These are phyloP conservation scores for Garcia nutans DNA, from an alignment of 345 rosid genomes.

Conservation along the genomic window DNA sequence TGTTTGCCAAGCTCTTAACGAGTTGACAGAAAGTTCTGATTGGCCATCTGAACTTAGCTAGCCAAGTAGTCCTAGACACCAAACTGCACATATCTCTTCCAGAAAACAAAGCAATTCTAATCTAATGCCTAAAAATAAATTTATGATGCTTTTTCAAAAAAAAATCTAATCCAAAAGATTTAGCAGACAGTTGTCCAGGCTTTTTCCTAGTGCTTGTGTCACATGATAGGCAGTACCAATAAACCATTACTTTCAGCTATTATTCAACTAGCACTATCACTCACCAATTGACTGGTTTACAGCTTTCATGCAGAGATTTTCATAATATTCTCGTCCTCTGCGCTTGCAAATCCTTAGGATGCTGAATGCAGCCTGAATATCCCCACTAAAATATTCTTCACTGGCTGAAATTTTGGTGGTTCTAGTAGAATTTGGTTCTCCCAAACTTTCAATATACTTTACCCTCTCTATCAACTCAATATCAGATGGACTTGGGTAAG, in stretches of 20 bases:
- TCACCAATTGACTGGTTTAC: conserved; percentile 92
- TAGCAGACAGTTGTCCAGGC: background rate
- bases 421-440: conserved; percentile 42
- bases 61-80: background rate
- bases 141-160: background rate
- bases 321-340: conserved; percentile 89
- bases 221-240: background rate
- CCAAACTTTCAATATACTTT: conserved; percentile 77
- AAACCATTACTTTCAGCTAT: background rate
- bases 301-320: conserved; percentile 96
- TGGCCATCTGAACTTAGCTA: background rate
- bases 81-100: background rate
- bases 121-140: background rate
- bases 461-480: conserved; percentile 84
- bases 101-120: background rate
- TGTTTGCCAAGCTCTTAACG: background rate
- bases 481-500: conserved; percentile 83
- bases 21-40: background rate
- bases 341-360: conserved; percentile 67
- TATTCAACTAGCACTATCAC: conserved; percentile 13
- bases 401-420: conserved; percentile 27
- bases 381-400: conserved; percentile 51
- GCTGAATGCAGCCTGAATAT: conserved; percentile 59
- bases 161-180: background rate
- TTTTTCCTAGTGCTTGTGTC: background rate